Base-by-base conservation (phyloP, 2,329 filamentous ascomycete genomes). In the Coniochaeta ligniaria region DNA sequence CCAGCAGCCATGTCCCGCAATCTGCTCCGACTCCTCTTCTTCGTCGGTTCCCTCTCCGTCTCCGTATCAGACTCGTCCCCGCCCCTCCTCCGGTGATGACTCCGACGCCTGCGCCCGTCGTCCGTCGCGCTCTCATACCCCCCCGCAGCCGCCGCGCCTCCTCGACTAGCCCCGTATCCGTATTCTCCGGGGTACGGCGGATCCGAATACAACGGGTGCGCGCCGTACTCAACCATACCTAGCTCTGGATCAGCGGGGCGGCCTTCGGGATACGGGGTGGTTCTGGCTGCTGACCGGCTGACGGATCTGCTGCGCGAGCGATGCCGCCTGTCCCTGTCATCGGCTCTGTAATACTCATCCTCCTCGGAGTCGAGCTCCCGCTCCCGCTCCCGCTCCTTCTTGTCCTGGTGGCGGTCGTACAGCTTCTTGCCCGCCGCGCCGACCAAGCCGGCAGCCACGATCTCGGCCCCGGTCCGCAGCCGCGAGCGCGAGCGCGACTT, bases 211-310 rank as follows among this genome's bases (percentile, higher is more conserved):
- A 88, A 77, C 67, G 84, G 83, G 65, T 81, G 78, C 70, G 76
- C 78, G 66, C 85, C 85, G 77, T 88, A 88, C 73, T 87, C 83
- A 80, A 88, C 83, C 79, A 87, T 79, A 76, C 84, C 85, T 85
- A 87, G 76, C 76, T 86, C 83, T 77, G 79, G 80, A 83, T 87
- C 84, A 86, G 82, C 79, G 72, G 71, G 57, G 59, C 69, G 65
- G 64, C 65, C 65, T 65, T 74, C 74, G 70, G 75, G 74, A 72
- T 80, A 78, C 67, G 78, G 78, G 75, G 78, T 33, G 5, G 35
- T 74, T 35, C 54, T 35, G 54, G 54, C 54, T 75, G 75, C 74
- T 75, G 78, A 76, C 69, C 68, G 68, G 47, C 60, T 60, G 60
- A 66, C 61, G 58, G 67, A 76, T 68, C 71, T 72, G 64, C 66